Conservation (phyloP, 179 eudicot genomes). For the Silene noctiflora region DNA sequence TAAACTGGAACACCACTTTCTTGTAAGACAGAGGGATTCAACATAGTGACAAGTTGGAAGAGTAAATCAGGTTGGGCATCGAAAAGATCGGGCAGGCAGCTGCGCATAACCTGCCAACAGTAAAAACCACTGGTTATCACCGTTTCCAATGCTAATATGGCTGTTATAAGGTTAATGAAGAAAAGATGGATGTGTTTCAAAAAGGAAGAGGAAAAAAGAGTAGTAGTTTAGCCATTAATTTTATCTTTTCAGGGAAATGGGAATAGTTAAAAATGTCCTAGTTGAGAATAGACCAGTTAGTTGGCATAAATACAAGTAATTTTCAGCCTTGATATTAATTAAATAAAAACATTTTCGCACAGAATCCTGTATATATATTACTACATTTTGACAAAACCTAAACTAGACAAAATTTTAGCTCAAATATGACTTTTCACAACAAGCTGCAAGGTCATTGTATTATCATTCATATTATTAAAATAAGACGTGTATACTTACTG, state of each 20-base stretch:
- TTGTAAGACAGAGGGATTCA: conserved; percentile 87
- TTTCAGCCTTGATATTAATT: not conserved
- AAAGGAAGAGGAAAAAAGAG: not conserved
- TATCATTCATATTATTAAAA: no score
- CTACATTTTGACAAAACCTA: not conserved
- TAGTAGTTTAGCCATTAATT: not conserved
- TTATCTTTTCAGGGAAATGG: not conserved
- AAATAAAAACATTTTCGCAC: not conserved
- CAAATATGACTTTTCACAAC: no score
- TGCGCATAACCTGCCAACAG: conserved; percentile 74
- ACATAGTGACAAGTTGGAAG: conserved; percentile 97
- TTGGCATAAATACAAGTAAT: not conserved
- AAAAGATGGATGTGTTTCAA: not conserved
- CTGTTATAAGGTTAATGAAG: not conserved
- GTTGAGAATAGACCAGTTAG: not conserved
- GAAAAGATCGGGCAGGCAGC: conserved; percentile 91
- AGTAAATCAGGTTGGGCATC: conserved; percentile 95
- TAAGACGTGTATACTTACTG: no score
- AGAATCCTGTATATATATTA: not conserved
- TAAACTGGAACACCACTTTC: conserved; percentile 89
- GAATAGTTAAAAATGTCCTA: not conserved
- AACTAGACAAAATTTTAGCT: no score
- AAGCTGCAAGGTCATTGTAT: no score
- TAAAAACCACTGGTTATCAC: conserved; percentile 8
- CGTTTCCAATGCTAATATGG: not conserved